A percentile compares a stretch with the other conserved stretches of the same genome.
Conservation (phyloP, 768 basidiomycete genomes). For the Rubroboletus pulcherrimus region DNA sequence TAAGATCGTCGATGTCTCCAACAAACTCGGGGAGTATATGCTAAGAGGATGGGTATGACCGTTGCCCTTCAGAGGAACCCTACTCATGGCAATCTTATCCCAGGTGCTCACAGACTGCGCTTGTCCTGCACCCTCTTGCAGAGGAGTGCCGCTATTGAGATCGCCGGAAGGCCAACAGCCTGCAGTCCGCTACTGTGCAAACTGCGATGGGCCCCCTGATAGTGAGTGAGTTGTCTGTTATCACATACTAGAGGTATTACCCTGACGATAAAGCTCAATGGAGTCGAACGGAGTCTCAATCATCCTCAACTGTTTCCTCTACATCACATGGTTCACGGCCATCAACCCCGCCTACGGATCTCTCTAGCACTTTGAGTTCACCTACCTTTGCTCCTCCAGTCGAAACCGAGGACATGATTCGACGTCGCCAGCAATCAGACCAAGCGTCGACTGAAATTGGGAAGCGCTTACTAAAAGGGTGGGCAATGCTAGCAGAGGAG, state of each 20-base stretch:
- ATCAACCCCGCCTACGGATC: slow-evolving; percentile 77
- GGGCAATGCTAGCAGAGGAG: slow-evolving; percentile 89
- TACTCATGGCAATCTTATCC: slow-evolving; percentile 7
- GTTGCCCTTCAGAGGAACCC: not conserved
- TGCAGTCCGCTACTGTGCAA: slow-evolving; percentile 54
- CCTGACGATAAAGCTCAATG: slow-evolving; percentile 12
- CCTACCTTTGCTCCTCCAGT: slow-evolving; percentile 60
- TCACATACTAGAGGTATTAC: slow-evolving; percentile 2
- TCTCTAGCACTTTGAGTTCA: slow-evolving; percentile 58
- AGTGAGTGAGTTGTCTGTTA: slow-evolving; percentile 25
- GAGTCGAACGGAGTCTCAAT: slow-evolving; percentile 27
- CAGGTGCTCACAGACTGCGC: slow-evolving; percentile 64
- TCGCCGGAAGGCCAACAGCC: slow-evolving; percentile 54
- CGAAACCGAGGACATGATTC: slow-evolving; percentile 61
- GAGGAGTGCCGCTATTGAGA: slow-evolving; percentile 64
- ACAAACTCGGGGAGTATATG: slow-evolving; percentile 65
- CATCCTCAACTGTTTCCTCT: slow-evolving; percentile 42
- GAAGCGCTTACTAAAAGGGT: slow-evolving; percentile 70
- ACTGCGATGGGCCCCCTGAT: slow-evolving; percentile 46
- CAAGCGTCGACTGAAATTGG: slow-evolving; percentile 77
- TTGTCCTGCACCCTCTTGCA: slow-evolving; percentile 55
- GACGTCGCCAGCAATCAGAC: slow-evolving; percentile 78
- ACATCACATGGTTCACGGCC: slow-evolving; percentile 53
- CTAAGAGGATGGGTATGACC: slow-evolving; percentile 67
- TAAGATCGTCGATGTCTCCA: slow-evolving; percentile 54